These are phyloP conservation scores for Crithidia sp. DNA, from an alignment of 208 protist species.

Conservation along the genomic window DNA sequence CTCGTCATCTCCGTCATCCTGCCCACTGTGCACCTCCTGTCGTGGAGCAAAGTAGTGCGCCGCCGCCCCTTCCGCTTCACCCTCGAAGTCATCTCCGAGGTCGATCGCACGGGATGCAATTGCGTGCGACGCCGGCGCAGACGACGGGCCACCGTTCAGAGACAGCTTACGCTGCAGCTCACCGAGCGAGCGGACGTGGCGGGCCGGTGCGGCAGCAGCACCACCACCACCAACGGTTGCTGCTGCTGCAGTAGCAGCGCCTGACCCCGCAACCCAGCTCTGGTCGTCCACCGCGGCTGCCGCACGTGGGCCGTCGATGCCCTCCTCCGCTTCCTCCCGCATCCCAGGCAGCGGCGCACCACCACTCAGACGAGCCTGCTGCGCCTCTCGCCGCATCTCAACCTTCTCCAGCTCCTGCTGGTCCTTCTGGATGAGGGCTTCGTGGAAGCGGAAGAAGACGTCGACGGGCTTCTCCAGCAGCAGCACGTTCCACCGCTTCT, in stretches of 20 bases:
- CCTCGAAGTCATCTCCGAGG: slow-evolving; percentile 33
- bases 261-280: not conserved
- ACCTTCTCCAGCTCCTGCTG: slow-evolving; percentile 55
- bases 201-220: not conserved
- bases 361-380: slow-evolving; percentile 19
- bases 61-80: slow-evolving; percentile 38
- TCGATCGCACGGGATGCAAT: slow-evolving; percentile 9
- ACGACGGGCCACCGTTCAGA: not conserved
- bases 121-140: not conserved
- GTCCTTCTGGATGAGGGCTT: slow-evolving; percentile 77
- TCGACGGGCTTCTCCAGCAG: slow-evolving; percentile 84
- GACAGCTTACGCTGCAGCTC: slow-evolving; percentile 36
- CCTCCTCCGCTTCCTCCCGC: not conserved
- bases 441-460: slow-evolving; percentile 90
- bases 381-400: slow-evolving; percentile 32
- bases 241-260: not conserved
- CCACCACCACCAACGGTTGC: not conserved
- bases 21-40: slow-evolving; percentile 26
- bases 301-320: slow-evolving; percentile 12
- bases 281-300: slow-evolving; percentile 1
- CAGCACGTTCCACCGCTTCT: slow-evolving; percentile 55
- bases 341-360: not conserved
- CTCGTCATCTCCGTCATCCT: slow-evolving; percentile 41
- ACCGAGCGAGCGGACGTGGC: slow-evolving; percentile 29
- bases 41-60: slow-evolving; percentile 53